Base-by-base conservation (phyloP, 2,329 filamentous ascomycete genomes). In the Karstenula rhodostoma region DNA sequence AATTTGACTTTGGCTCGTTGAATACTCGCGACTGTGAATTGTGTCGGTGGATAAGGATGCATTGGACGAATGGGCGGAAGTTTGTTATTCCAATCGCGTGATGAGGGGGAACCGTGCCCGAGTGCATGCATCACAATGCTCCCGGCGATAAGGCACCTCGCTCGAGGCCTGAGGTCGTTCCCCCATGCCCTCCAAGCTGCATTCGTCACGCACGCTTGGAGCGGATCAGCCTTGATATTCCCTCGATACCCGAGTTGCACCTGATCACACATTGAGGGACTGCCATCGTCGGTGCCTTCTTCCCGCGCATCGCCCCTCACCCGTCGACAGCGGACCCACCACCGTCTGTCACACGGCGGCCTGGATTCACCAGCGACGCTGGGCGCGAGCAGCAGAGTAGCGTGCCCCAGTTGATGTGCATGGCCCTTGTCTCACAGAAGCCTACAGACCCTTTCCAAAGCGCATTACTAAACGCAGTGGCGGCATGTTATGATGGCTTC, bases 401-500 rank as follows among this genome's bases (percentile, higher is more conserved):
- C 50, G 23, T 43, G 29, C 37, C 37, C 37, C 32, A 33, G 53
- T 48, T n/a, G 15, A 9, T 13, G 17, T 12, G 25, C 25, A 8
- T 9, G 4, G 17, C 25, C 35, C 1, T 22, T 44, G 55, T 33
- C 51, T 51, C 37, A 55, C 37, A 49, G 19, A 25, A 56, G 22
- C 1, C 51, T 43, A 19, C 52, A 57, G 22, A 35, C 23, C 42
- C 1, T 32, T 10, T 42, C 32, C 42, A 32, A 22, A 35, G n/a
- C 17, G 23, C 42, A 49, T 53, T 48, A 40, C 46, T 53, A 51
- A 46, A 48, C 40, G 40, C 17, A 40, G 71, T 73, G 69, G 71
- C 72, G 72, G 65, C 58, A 72, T 71, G 69, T 68, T 62, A 64
- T 65, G 62, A 69, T 74, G 66, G 68, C 65, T 61, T 56, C 57